These are phyloP conservation scores for Pleurozium schreberi DNA, from an alignment of 225 moss, liverwort and hornwort species.

Conservation along the genomic window DNA sequence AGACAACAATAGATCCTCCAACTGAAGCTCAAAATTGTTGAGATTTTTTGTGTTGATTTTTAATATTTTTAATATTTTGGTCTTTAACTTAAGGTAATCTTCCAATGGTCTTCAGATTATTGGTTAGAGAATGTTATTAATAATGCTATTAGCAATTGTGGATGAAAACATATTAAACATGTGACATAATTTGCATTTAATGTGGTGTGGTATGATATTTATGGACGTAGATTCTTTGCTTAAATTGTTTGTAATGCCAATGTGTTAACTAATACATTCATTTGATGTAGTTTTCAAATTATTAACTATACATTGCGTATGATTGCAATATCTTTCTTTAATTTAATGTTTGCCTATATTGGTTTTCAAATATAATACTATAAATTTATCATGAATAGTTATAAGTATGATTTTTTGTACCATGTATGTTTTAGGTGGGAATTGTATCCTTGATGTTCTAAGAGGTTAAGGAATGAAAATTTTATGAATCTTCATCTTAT, in stretches of 20 bases:
- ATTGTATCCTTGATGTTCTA: not conserved
- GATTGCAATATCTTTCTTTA: not conserved
- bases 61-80: not conserved
- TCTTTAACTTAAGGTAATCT: not conserved
- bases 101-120: not conserved
- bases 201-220: not conserved
- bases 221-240: not conserved
- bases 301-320: too few relatives aligned
- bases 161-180: too few relatives aligned
- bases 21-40: not conserved
- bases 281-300: not conserved
- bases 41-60: not conserved
- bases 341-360: not conserved
- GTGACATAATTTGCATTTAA: not conserved
- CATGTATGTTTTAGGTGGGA: not conserved
- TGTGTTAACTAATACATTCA: not conserved
- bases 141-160: not conserved
- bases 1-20: not conserved
- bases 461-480: not conserved
- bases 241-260: not conserved
- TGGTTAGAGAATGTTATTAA: not conserved
- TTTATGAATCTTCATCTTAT: not conserved
- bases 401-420: not conserved
- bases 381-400: not conserved
- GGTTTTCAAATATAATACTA: not conserved